Conservation (phyloP, 176 grass and related monocot species). For the Rhynchospora pubera region DNA sequence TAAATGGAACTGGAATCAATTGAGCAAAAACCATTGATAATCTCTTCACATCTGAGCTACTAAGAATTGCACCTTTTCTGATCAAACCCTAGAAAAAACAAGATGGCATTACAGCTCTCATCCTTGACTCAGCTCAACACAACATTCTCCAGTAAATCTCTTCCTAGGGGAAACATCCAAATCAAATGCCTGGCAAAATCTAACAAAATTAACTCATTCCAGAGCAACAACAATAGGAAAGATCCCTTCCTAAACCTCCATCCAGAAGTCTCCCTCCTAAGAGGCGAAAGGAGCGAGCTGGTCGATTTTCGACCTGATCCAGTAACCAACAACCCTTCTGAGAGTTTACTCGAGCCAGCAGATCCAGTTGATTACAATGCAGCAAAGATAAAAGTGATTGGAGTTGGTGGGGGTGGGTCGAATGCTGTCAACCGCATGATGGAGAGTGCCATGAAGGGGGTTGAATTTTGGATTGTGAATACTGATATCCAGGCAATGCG, state of each 20-base stretch:
- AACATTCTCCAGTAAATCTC: constrained; percentile 7
- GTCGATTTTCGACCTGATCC: constrained; percentile 20
- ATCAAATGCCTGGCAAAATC: constrained; percentile 12
- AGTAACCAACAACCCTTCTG: constrained; percentile 18
- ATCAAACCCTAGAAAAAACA: background rate
- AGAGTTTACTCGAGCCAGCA: constrained; percentile 20
- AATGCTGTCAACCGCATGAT: constrained; percentile 92
- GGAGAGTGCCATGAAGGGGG: constrained; percentile 68
- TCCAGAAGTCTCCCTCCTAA: constrained; percentile 71
- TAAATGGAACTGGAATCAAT: background rate
- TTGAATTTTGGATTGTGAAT: constrained; percentile 90
- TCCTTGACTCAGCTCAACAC: constrained; percentile 43
- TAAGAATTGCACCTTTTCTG: background rate
- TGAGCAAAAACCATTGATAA: background rate
- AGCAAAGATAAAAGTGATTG: constrained; percentile 83
- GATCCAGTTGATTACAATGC: constrained; percentile 38
- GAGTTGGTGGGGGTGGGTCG: constrained; percentile 71
- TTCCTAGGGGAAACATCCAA: background rate
- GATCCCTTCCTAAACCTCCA: constrained; percentile 71
- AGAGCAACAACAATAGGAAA: constrained; percentile 30
- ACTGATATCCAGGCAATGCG: constrained; percentile 81
- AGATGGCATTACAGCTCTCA: constrained; percentile 53
- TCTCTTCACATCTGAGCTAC: background rate
- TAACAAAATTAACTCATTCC: constrained; percentile 21
- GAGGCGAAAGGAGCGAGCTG: constrained; percentile 29